Percentiles rank a stretch among this genome's conserved stretches.
These are phyloP conservation scores for Acanthamoeba lugdunensis DNA, from an alignment of 208 protist species.

Conservation along the genomic window DNA sequence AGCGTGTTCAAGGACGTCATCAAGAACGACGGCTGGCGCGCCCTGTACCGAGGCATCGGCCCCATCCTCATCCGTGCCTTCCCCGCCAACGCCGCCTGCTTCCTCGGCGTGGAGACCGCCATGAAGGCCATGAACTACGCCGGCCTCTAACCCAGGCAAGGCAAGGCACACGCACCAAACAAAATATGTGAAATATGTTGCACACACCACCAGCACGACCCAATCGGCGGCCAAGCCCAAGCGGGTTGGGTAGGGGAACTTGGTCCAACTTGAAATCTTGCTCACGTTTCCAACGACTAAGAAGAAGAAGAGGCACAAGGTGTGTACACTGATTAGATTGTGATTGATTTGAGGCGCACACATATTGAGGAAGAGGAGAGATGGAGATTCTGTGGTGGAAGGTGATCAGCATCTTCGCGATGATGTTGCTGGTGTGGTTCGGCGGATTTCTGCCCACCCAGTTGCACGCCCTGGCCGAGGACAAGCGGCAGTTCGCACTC, in stretches of 20 bases:
- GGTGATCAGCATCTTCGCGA: slow-evolving; percentile 50
- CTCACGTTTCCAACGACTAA: background rate
- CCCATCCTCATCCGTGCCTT: slow-evolving; percentile 87
- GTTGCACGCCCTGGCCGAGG: background rate
- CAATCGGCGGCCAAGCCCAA: background rate
- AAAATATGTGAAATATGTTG: no score
- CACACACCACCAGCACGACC: background rate
- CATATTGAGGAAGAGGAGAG: background rate
- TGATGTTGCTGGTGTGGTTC: slow-evolving; percentile 54
- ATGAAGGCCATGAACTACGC: slow-evolving; percentile 76
- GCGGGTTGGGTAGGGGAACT: background rate
- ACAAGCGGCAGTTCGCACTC: slow-evolving; percentile 43
- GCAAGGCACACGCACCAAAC: no score
- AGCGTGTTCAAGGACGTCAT: slow-evolving; percentile 81
- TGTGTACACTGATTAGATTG: no score
- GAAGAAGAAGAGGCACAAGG: background rate
- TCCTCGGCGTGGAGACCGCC: slow-evolving; percentile 85
- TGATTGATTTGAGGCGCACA: background rate
- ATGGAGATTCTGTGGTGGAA: slow-evolving; percentile 64
- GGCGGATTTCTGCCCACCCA: slow-evolving; percentile 50
- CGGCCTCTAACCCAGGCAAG: background rate
- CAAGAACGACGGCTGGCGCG: slow-evolving; percentile 76
- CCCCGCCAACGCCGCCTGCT: slow-evolving; percentile 88
- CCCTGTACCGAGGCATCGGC: slow-evolving; percentile 79
- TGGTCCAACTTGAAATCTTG: background rate